These are phyloP conservation scores for Monosporascus sp. DNA, from an alignment of 2,329 filamentous ascomycete genomes.

Conservation along the genomic window DNA sequence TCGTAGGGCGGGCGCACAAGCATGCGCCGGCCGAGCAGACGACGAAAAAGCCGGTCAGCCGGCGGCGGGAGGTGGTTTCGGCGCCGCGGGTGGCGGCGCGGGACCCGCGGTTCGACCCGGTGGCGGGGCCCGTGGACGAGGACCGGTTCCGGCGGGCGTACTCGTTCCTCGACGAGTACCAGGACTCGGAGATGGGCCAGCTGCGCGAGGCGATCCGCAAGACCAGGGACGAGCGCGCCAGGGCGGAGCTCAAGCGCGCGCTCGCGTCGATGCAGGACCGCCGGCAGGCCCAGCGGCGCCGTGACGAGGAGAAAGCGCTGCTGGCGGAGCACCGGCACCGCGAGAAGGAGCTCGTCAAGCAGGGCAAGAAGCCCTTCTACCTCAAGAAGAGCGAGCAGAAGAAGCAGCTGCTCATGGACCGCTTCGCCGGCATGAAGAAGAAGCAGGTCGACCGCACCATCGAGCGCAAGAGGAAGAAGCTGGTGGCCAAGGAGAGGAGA, in stretches of 20 bases:
- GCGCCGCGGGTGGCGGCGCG: slow-evolving; percentile 56
- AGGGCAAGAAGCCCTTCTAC: slow-evolving; percentile 91
- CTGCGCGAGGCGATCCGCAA: slow-evolving; percentile 63
- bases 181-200: slow-evolving; percentile 73
- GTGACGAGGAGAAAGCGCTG: slow-evolving; percentile 65
- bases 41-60: slow-evolving; percentile 76
- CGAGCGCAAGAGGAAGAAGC: slow-evolving; percentile 85
- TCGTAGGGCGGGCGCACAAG: slow-evolving; percentile 61
- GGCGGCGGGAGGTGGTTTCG: slow-evolving; percentile 67
- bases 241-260: slow-evolving; percentile 63
- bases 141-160: slow-evolving; percentile 66
- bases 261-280: slow-evolving; percentile 75
- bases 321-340: slow-evolving; percentile 69
- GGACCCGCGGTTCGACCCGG: slow-evolving; percentile 84
- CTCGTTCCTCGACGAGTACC: slow-evolving; percentile 81
- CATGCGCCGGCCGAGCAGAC: slow-evolving; percentile 82
- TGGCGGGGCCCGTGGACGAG: slow-evolving; percentile 43
- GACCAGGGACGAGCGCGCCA: slow-evolving; percentile 24
- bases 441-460: slow-evolving; percentile 79
- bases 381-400: slow-evolving; percentile 90
- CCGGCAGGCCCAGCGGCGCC: slow-evolving; percentile 63
- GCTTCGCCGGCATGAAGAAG: slow-evolving; percentile 78
- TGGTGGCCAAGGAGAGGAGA: slow-evolving; percentile 78
- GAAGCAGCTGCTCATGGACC: slow-evolving; percentile 73
- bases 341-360: slow-evolving; percentile 78